Conservation (phyloP, 169 alveolate genomes). For the Cryptosporidium ryanae region DNA sequence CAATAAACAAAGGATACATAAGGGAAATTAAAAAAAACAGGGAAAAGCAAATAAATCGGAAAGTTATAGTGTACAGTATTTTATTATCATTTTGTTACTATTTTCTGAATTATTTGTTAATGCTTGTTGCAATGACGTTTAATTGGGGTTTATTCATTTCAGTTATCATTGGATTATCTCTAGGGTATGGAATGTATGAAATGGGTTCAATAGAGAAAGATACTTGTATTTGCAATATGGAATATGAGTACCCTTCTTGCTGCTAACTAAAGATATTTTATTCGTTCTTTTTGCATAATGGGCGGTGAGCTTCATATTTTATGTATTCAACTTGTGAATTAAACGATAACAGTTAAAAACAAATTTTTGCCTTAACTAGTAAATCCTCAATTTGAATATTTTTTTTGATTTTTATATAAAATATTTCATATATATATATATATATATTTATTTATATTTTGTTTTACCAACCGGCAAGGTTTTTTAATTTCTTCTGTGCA, state of each 20-base stretch:
- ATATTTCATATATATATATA: too few relatives aligned
- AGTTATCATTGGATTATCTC: constrained; percentile 46
- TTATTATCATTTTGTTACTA: constrained; percentile 14
- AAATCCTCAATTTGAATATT: too few relatives aligned
- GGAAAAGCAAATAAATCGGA: neutral
- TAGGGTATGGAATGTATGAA: constrained; percentile 58
- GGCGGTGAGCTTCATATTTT: too few relatives aligned
- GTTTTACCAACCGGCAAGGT: too few relatives aligned
- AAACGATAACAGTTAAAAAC: neutral
- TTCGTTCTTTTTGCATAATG: neutral
- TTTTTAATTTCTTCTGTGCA: too few relatives aligned
- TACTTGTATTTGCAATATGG: constrained; percentile 7
- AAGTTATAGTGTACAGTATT: neutral
- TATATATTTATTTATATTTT: too few relatives aligned
- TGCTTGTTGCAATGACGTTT: constrained; percentile 70
- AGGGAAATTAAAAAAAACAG: constrained; percentile 1
- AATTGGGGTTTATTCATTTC: constrained; percentile 68
- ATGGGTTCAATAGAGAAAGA: constrained; percentile 1
- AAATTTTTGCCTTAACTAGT: too few relatives aligned
- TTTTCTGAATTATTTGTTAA: constrained; percentile 41
- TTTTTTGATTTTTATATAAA: too few relatives aligned
- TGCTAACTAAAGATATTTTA: constrained; percentile 10
- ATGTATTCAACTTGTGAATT: neutral
- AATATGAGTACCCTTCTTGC: constrained; percentile 44
- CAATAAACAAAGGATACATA: constrained; percentile 33